Conservation (phyloP, 306 rosid species). For the Quercus dentata region DNA sequence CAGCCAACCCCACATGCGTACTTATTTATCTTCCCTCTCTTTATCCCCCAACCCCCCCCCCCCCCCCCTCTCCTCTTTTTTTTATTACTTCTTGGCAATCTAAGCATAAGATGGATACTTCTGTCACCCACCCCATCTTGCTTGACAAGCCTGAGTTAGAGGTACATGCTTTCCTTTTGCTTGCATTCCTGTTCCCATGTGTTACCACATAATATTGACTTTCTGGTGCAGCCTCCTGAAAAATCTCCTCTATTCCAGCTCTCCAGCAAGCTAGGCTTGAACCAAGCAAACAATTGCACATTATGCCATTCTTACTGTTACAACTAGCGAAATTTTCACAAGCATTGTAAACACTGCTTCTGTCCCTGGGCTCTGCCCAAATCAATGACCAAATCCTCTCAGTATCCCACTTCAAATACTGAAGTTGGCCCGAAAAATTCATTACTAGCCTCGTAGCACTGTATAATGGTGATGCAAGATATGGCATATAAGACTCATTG, state of each 20-base stretch:
- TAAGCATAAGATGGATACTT: too few species aligned
- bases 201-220: slow-evolving; percentile 49
- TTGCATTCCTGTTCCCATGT: too few species aligned
- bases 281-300: slow-evolving; percentile 78
- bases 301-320: slow-evolving; percentile 46
- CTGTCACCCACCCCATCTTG: too few species aligned
- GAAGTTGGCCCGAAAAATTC: slow-evolving; percentile 59
- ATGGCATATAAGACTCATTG: slow-evolving; percentile 50
- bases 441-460: slow-evolving; percentile 50
- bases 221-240: slow-evolving; percentile 65
- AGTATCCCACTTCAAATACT: slow-evolving; percentile 47
- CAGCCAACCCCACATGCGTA: too few species aligned
- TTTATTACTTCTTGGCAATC: too few species aligned
- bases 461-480: slow-evolving; percentile 55
- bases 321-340: slow-evolving; percentile 75
- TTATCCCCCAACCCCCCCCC: too few species aligned
- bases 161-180: too few species aligned
- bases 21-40: too few species aligned
- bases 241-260: slow-evolving; percentile 57
- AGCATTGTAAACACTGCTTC: slow-evolving; percentile 70
- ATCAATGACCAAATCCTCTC: slow-evolving; percentile 51
- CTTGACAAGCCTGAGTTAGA: too few species aligned
- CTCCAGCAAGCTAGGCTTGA: slow-evolving; percentile 47
- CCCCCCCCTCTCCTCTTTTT: too few species aligned
- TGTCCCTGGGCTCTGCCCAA: slow-evolving; percentile 73